Conservation (phyloP, 2,329 filamentous ascomycete genomes). For the Colletotrichum lindemuthianum region DNA sequence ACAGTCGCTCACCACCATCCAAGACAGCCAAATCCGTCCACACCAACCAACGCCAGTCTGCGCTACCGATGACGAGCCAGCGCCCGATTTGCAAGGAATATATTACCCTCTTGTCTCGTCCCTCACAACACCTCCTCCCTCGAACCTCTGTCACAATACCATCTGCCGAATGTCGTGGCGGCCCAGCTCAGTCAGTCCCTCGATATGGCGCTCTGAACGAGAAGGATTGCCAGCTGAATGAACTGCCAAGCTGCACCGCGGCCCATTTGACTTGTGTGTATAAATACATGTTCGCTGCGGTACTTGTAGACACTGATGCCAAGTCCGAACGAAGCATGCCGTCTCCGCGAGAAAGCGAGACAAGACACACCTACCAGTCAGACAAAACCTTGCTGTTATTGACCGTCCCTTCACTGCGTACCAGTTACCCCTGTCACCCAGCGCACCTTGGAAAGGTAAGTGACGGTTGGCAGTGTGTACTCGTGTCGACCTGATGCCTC, state of each 20-base stretch:
- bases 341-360: conserved; percentile 9
- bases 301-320: background rate
- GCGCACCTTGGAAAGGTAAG: too few species aligned
- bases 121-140: conserved; percentile 18
- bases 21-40: background rate
- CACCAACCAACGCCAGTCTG: background rate
- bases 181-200: conserved; percentile 1
- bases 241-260: background rate
- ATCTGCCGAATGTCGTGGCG: conserved; percentile 20
- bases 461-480: background rate
- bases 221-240: background rate
- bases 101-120: conserved; percentile 19
- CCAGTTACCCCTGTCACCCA: too few species aligned
- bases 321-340: background rate
- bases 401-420: too few species aligned
- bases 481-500: conserved; percentile 14
- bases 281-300: background rate
- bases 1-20: background rate
- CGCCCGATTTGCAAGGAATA: conserved; percentile 28
- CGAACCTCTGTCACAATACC: conserved; percentile 14
- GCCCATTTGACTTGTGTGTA: too few species aligned
- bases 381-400: background rate
- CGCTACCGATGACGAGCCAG: conserved; percentile 16
- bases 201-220: conserved; percentile 2
- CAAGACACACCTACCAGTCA: background rate